Conservation (phyloP, 2,329 filamentous ascomycete genomes). For the Penicillium occitanis region DNA sequence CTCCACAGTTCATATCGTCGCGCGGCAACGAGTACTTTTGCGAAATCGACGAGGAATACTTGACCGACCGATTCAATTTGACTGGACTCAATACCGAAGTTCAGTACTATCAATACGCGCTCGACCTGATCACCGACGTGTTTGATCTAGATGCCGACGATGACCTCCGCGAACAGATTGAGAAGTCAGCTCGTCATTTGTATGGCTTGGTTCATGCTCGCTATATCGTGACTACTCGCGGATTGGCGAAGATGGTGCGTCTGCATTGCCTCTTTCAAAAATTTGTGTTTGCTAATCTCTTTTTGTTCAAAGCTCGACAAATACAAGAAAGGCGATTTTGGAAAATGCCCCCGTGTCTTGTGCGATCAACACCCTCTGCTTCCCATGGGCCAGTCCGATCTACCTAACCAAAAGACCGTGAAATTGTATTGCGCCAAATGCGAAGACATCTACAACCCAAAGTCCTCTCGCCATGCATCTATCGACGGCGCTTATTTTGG, state of each 20-base stretch:
- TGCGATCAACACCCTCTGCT: conserved; percentile 91
- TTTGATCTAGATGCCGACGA: conserved; percentile 99
- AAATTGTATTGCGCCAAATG: conserved; percentile 97
- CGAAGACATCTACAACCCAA: conserved; percentile 98
- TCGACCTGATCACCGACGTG: conserved; percentile 95
- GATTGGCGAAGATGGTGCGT: conserved; percentile 88
- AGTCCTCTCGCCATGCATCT: conserved; percentile 89
- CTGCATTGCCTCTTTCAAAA: conserved; percentile 25
- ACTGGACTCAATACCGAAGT: conserved; percentile 97
- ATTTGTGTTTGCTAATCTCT: conserved; percentile 18
- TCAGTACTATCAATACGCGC: conserved; percentile 97
- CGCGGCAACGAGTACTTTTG: conserved; percentile 99
- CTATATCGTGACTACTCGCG: conserved; percentile 94
- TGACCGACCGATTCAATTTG: conserved; percentile 96
- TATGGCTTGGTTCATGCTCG: conserved; percentile 95
- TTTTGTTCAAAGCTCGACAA: conserved; percentile 74
- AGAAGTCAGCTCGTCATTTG: conserved; percentile 92
- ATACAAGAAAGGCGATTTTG: conserved; percentile 97
- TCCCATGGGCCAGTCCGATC: conserved; percentile 90
- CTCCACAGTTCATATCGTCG: conserved; percentile 87
- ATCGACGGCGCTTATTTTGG: conserved; percentile 99
- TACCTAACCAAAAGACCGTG: conserved; percentile 82
- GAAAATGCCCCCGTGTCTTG: conserved; percentile 94
- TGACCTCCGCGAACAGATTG: conserved; percentile 95
- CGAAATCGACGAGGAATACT: conserved; percentile 98